Conservation (phyloP, 2,329 filamentous ascomycete genomes). For the Venturia asperata region DNA sequence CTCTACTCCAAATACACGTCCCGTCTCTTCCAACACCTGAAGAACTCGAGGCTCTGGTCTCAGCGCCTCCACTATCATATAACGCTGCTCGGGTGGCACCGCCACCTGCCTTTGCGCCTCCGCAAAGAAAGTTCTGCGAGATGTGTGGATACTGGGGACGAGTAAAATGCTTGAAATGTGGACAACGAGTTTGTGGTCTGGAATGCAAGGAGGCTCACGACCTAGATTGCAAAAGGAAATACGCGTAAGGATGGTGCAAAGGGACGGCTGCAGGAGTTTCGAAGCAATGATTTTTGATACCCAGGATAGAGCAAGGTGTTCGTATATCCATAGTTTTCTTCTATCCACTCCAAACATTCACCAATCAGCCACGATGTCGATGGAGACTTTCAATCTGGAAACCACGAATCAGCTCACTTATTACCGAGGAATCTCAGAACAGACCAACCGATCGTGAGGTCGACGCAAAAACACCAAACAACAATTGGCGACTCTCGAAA, state of each 20-base stretch:
- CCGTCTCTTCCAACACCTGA: slow-evolving; percentile 52
- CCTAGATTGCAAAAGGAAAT: slow-evolving; percentile 15
- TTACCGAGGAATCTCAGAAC: too few relatives aligned
- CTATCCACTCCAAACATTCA: too few relatives aligned
- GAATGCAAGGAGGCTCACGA: slow-evolving; percentile 66
- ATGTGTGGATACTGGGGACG: slow-evolving; percentile 78
- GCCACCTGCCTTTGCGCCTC: slow-evolving; percentile 38
- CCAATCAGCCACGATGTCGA: too few relatives aligned
- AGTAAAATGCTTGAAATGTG: slow-evolving; percentile 69
- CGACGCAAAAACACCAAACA: too few relatives aligned
- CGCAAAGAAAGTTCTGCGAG: slow-evolving; percentile 61
- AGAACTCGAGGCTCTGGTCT: slow-evolving; percentile 58
- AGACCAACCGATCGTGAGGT: too few relatives aligned
- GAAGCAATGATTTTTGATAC: slow-evolving; percentile 7
- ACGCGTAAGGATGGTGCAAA: neutral
- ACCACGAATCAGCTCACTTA: too few relatives aligned
- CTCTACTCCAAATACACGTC: slow-evolving; percentile 52
- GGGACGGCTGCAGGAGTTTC: neutral
- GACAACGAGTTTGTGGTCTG: slow-evolving; percentile 68
- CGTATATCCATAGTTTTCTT: neutral
- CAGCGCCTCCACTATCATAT: slow-evolving; percentile 60
- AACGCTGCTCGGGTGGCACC: slow-evolving; percentile 49
- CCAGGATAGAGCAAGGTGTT: neutral
- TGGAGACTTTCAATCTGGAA: too few relatives aligned
- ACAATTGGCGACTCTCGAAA: too few relatives aligned